phyloP scores from a whole-genome alignment of 805 yeast species.

The Priceomyces carsonii region DNA sequence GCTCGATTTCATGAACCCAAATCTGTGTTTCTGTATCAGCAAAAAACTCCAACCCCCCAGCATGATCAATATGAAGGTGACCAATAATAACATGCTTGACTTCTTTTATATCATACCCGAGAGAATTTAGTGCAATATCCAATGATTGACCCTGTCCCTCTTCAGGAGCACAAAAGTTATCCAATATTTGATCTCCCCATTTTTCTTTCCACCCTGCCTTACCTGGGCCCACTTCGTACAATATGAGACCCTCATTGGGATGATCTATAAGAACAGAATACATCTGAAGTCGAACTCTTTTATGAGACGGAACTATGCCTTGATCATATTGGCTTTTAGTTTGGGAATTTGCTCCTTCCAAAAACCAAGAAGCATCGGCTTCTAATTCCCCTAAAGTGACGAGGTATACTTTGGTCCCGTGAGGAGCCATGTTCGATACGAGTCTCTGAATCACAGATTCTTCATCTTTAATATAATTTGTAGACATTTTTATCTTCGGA shows the following conservation, averaged over 20 bases:
- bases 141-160: background rate
- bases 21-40: background rate
- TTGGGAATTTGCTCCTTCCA: background rate
- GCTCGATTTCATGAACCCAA: constrained; percentile 2
- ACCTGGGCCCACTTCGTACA: constrained; percentile 3
- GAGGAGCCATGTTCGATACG: constrained; percentile 1
- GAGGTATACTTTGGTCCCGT: constrained; percentile 1
- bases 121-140: background rate
- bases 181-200: constrained; percentile 2
- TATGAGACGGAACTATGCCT: background rate
- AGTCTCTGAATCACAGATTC: background rate
- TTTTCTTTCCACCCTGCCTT: constrained; percentile 2
- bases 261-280: constrained; percentile 1
- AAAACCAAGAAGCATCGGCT: background rate
- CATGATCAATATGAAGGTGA: constrained; percentile 2
- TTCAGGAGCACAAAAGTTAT: background rate
- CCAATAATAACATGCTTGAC: constrained; percentile 1
- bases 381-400: constrained; percentile 1
- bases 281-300: background rate
- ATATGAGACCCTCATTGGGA: constrained; percentile 1
- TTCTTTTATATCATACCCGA: background rate
- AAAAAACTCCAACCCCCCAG: constrained; percentile 1
- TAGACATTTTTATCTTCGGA: too few relatives aligned
- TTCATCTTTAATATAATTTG: background rate
- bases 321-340: background rate